Evolutionary conservation across 169 alveolate species (phyloP), one percentile per base, ranked within the genome.

Genomic region (Babesia divergens): DNA sequence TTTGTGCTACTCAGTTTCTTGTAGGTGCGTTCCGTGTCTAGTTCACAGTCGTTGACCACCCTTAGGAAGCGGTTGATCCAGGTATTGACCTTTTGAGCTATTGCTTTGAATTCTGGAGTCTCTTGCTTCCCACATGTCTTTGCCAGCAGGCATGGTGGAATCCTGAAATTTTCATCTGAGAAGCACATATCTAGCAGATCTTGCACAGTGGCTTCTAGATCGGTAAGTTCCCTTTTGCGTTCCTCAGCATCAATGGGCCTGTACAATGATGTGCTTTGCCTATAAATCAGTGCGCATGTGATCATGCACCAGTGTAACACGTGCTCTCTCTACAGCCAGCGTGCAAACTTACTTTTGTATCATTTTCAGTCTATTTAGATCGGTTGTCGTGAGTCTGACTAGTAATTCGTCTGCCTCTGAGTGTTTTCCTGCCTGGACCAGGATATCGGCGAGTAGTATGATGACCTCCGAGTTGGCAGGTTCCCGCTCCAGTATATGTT

Each of bases 211-310:
- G 13, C 47, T 35, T 3, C 49, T 5, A 62, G 59, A 2, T 43
- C 1, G 11, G 0, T 26, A 18, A 62, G 40, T 46, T 62, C 72
- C 34, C 37, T 51, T 26, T 20, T 9, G 22, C 86, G 65, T 22
- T 77, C 86, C 74, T 59, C 81, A 20, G 59, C 67, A 34, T 42
- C 59, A 20, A 77, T 65, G 3, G 86, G 86, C 52, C 86, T 77
- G 42, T 44, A 13, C 13, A 14, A 9, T 42, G 64, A 46, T 3
- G 0, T 1, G 35, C 38, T 6, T 18, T 14, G n/a, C n/a, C n/a
- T n/a, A n/a, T n/a, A n/a, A n/a, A n/a, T n/a, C n/a, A n/a, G n/a
- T n/a, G n/a, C n/a, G n/a, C n/a, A n/a, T n/a, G n/a, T n/a, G n/a
- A n/a, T n/a, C n/a, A n/a, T n/a, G n/a, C n/a, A n/a, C n/a, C n/a